Conservation (phyloP, 2,329 filamentous ascomycete genomes). For the Neonectria neomacrospora region DNA sequence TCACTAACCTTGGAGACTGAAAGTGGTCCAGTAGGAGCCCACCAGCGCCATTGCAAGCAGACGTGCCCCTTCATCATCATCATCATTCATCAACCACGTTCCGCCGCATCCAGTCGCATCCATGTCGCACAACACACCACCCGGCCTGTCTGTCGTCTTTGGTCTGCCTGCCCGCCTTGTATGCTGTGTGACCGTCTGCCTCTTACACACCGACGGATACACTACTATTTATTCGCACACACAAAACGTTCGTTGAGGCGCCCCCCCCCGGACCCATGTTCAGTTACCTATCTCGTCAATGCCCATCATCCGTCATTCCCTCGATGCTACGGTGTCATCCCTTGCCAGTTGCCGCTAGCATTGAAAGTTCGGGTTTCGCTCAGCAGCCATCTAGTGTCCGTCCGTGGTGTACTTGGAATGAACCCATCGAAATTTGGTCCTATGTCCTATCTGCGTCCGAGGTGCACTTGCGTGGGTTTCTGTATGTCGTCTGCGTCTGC, state of each 20-base stretch:
- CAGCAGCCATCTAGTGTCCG: constrained; percentile 3
- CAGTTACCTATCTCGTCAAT: constrained; percentile 12
- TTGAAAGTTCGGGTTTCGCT: constrained; percentile 7
- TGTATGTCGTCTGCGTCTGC: constrained; percentile 14
- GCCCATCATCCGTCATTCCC: constrained; percentile 19
- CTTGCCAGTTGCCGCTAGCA: constrained; percentile 12
- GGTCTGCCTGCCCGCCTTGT: not conserved
- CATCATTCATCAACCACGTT: constrained; percentile 11
- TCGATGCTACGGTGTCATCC: constrained; percentile 20
- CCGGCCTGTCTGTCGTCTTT: not conserved
- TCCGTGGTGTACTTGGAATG: not conserved
- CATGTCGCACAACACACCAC: constrained; percentile 11
- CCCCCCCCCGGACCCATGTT: constrained; percentile 20
- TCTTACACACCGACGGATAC: constrained; percentile 22
- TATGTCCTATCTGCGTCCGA: not conserved
- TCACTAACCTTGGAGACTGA: constrained; percentile 3
- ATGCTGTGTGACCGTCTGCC: not conserved
- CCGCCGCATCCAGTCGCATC: constrained; percentile 5
- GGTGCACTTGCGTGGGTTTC: not conserved
- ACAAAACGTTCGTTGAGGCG: constrained; percentile 5
- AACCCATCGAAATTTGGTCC: not conserved
- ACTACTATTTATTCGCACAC: constrained; percentile 18
- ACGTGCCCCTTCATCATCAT: constrained; percentile 8
- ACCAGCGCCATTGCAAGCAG: constrained; percentile 18
- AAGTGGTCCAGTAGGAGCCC: not conserved